Evolutionary conservation across 1,139 yeast species (phyloP), one percentile per base, ranked within the genome.

Genomic region (Yamadazyma spencermartinsiae): DNA sequence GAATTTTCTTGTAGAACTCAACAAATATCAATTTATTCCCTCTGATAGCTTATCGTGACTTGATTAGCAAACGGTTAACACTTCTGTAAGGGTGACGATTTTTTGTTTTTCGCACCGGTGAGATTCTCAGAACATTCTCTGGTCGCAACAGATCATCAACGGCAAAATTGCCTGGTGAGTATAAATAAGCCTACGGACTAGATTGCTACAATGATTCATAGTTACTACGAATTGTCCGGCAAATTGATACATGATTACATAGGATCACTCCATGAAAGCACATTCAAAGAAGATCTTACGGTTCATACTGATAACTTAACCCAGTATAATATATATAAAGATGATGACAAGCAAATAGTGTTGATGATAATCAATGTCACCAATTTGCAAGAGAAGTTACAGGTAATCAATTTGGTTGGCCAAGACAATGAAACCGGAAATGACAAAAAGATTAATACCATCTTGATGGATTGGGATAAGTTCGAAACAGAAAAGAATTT

Each of bases 161-260:
- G n/a, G n/a, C n/a, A n/a, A n/a, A n/a, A n/a, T n/a, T n/a, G n/a
- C n/a, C n/a, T n/a, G n/a, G n/a, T n/a, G n/a, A n/a, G n/a, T n/a
- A n/a, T n/a, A n/a, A n/a, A n/a, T n/a, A n/a, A n/a, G n/a, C n/a
- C n/a, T n/a, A n/a, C n/a, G n/a, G n/a, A n/a, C n/a, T n/a, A n/a
- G n/a, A n/a, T n/a, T n/a, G n/a, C n/a, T n/a, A 11, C 4, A 11
- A 48, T 48, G 46, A 54, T 62, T 35, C 35, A 52, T 19, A 51
- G 43, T 31, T 62, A 55, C 42, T 56, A 56, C 33, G 51, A 59
- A 38, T 54, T 65, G 38, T 58, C 65, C 0, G 46, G 51, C 13
- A 51, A 52, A 34, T 50, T 63, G 40, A 53, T 58, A 13, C 49
- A 56, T 33, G 54, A 59, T 44, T 62, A 56, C 42, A 49, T 63